These are phyloP conservation scores for Pseudogymnoascus verrucosus DNA, from an alignment of 2,329 filamentous ascomycete species.

Conservation along the genomic window DNA sequence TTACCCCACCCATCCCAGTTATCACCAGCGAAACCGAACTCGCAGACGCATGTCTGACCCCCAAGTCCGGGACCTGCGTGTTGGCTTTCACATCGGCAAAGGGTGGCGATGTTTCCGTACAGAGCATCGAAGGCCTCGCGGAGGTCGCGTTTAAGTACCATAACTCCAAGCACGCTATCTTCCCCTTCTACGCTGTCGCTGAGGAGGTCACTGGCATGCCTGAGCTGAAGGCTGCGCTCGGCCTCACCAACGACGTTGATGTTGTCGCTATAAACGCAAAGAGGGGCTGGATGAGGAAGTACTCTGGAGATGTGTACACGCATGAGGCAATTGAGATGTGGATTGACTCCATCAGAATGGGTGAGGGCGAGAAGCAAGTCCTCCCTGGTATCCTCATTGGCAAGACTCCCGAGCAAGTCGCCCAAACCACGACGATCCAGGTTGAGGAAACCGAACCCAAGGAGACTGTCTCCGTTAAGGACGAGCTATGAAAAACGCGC, in stretches of 20 bases:
- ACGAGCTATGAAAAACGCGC: background rate
- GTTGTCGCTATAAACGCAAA: conserved; percentile 79
- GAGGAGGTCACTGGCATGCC: conserved; percentile 49
- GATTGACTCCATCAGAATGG: conserved; percentile 86
- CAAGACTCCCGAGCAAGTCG: conserved; percentile 37
- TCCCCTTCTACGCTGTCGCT: conserved; percentile 76
- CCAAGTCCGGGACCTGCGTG: conserved; percentile 75
- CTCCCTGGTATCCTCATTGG: conserved; percentile 46
- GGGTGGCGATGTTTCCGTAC: conserved; percentile 32
- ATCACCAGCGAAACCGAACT: conserved; percentile 58
- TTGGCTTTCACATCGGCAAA: conserved; percentile 59
- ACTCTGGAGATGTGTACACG: conserved; percentile 43
- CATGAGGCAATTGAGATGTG: conserved; percentile 64
- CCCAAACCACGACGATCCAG: conserved; percentile 1
- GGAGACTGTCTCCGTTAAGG: background rate
- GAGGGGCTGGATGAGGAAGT: conserved; percentile 77
- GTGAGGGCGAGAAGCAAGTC: conserved; percentile 74
- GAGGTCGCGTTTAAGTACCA: conserved; percentile 71
- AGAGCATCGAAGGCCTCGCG: conserved; percentile 56
- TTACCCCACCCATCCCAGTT: conserved; percentile 55
- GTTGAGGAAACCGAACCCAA: background rate
- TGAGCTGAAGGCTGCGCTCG: conserved; percentile 52
- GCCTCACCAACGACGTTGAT: conserved; percentile 54
- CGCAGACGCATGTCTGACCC: conserved; percentile 61
- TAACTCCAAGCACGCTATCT: conserved; percentile 57